These are phyloP conservation scores for Eutrema yunnanense DNA, from an alignment of 345 rosid species.

Conservation along the genomic window DNA sequence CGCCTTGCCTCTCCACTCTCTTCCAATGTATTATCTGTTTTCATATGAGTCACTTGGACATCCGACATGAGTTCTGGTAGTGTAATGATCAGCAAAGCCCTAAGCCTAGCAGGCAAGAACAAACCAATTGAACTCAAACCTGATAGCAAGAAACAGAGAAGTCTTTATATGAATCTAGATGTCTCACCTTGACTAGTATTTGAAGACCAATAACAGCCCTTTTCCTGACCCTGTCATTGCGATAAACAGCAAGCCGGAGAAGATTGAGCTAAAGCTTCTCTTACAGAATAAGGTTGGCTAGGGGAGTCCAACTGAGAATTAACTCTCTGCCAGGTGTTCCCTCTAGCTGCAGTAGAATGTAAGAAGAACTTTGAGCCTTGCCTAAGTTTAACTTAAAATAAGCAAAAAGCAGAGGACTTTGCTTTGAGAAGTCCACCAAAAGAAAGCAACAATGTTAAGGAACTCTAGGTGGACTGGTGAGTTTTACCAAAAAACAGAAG, in stretches of 20 bases:
- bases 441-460: background rate
- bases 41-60: slow-evolving; percentile 95
- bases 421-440: slow-evolving; percentile 1
- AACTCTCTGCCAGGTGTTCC: slow-evolving; percentile 98
- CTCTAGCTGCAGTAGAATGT: slow-evolving; percentile 56
- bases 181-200: no score
- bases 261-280: slow-evolving; percentile 99
- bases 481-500: background rate
- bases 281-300: slow-evolving; percentile 93
- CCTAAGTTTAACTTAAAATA: background rate
- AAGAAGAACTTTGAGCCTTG: slow-evolving; percentile 6
- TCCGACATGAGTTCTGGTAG: slow-evolving; percentile 96
- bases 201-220: no score
- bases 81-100: slow-evolving; percentile 93
- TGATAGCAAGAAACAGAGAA: background rate
- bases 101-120: slow-evolving; percentile 75
- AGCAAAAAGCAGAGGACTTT: slow-evolving; percentile 4
- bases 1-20: slow-evolving; percentile 96
- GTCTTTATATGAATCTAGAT: no score
- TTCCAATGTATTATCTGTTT: slow-evolving; percentile 83
- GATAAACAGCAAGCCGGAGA: slow-evolving; percentile 90
- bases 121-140: slow-evolving; percentile 12
- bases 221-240: slow-evolving; percentile 66
- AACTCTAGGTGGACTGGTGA: background rate
- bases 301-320: slow-evolving; percentile 98